These are phyloP conservation scores for Jacaranda copaia DNA, from an alignment of 257 asterid species.

Conservation along the genomic window DNA sequence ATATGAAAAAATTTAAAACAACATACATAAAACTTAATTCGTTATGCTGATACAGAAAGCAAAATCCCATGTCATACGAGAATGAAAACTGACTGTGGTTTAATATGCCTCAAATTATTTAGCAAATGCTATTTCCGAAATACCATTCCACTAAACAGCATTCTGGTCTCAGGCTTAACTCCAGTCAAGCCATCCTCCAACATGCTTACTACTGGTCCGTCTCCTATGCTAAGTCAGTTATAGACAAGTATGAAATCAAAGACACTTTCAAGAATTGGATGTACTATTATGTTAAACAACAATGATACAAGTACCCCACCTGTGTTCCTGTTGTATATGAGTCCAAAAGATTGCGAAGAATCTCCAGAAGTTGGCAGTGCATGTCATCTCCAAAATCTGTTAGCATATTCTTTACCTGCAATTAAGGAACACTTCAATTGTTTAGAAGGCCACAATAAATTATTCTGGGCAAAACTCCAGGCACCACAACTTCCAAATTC, in stretches of 20 bases:
- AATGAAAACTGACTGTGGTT: not conserved
- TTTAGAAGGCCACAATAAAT: not conserved
- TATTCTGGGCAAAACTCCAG: not conserved
- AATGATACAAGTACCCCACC: slow-evolving; percentile 47
- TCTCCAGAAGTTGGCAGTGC: slow-evolving; percentile 98
- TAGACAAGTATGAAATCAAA: not conserved
- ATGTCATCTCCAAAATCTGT: slow-evolving; percentile 92
- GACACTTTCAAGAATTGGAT: not conserved
- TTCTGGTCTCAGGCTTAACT: slow-evolving; percentile 16
- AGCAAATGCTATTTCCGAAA: not conserved
- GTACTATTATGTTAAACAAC: slow-evolving; percentile 13
- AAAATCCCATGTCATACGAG: not conserved
- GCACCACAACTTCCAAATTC: not conserved
- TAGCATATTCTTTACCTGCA: slow-evolving; percentile 89
- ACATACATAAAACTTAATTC: not conserved
- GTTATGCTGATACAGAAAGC: not conserved
- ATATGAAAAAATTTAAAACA: no score
- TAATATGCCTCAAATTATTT: not conserved
- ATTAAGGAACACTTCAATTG: slow-evolving; percentile 23
- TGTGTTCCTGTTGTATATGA: slow-evolving; percentile 76
- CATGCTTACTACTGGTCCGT: slow-evolving; percentile 1
- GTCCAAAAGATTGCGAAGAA: slow-evolving; percentile 94
- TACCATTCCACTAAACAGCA: not conserved
- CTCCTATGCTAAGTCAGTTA: slow-evolving; percentile 14
- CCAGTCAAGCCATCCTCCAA: not conserved